These are phyloP conservation scores for Nakazawaea siamensis DNA, from an alignment of 805 yeast genomes.

Conservation along the genomic window DNA sequence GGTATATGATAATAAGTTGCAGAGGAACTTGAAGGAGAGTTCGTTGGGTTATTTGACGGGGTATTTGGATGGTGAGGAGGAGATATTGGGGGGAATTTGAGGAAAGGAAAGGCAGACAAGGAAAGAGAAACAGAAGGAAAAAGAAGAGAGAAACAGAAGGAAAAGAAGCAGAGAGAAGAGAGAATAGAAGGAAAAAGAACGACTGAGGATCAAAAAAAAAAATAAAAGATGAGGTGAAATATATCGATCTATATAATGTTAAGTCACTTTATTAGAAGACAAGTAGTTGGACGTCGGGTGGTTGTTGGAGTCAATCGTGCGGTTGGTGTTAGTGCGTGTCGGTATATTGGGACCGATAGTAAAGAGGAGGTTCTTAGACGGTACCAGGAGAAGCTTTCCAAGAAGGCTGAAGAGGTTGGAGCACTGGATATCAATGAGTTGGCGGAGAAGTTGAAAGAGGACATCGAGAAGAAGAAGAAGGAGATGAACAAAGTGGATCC, in stretches of 20 bases:
- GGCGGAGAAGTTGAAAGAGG: conserved; percentile 51
- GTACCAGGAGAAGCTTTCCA: conserved; percentile 32
- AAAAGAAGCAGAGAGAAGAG: too few relatives aligned
- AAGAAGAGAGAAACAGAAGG: too few relatives aligned
- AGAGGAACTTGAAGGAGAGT: conserved; percentile 7
- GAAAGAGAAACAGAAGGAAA: too few relatives aligned
- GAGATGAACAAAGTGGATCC: conserved; percentile 63
- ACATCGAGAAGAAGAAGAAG: conserved; percentile 46
- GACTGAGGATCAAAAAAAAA: too few relatives aligned
- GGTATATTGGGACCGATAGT: conserved; percentile 13
- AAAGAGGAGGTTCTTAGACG: conserved; percentile 25
- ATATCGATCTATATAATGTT: too few relatives aligned
- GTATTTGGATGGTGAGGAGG: not conserved
- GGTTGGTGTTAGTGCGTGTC: too few relatives aligned
- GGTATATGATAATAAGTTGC: conserved; percentile 1
- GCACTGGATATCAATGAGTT: conserved; percentile 47
- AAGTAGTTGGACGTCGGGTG: not conserved
- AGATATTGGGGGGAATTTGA: not conserved
- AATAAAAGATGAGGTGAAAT: too few relatives aligned
- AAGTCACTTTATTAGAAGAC: too few relatives aligned
- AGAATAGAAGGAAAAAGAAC: too few relatives aligned
- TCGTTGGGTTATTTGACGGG: conserved; percentile 6
- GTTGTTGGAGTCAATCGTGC: not conserved
- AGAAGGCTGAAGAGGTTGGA: conserved; percentile 33
- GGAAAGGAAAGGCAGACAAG: too few relatives aligned